phyloP scores from a whole-genome alignment of 2,329 filamentous ascomycete species.

The Exophiala xenobiotica region DNA sequence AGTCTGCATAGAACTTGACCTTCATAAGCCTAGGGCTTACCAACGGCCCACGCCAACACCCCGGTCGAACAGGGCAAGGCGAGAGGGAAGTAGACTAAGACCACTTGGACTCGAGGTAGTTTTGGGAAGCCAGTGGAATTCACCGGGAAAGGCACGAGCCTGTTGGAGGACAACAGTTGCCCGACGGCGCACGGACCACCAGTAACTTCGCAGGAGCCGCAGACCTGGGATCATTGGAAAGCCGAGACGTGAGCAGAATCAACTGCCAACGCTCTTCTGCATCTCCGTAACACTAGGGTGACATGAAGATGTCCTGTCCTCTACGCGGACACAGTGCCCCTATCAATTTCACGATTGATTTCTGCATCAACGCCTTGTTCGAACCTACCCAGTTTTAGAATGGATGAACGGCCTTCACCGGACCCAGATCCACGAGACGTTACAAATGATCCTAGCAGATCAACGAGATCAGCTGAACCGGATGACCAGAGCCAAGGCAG shows the following conservation, averaged over 20 bases:
- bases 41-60: neutral
- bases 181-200: neutral
- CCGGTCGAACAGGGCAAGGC: neutral
- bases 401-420: constrained; percentile 11
- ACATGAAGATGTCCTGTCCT: neutral
- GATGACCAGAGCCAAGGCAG: constrained; percentile 4
- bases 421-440: neutral
- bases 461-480: constrained; percentile 1
- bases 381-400: constrained; percentile 16
- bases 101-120: neutral
- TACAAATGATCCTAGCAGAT: constrained; percentile 3
- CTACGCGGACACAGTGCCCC: neutral
- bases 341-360: constrained; percentile 12
- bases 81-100: too few species aligned
- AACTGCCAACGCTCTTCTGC: neutral
- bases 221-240: too few species aligned
- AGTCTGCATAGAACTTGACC: neutral
- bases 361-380: constrained; percentile 6
- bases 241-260: too few species aligned
- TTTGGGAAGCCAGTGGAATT: neutral
- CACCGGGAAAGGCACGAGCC: neutral
- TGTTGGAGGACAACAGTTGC: neutral
- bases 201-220: neutral
- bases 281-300: neutral
- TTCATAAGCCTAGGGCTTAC: neutral